phyloP scores from a whole-genome alignment of 2,329 filamentous ascomycete species.

The Beauveria caledonica region DNA sequence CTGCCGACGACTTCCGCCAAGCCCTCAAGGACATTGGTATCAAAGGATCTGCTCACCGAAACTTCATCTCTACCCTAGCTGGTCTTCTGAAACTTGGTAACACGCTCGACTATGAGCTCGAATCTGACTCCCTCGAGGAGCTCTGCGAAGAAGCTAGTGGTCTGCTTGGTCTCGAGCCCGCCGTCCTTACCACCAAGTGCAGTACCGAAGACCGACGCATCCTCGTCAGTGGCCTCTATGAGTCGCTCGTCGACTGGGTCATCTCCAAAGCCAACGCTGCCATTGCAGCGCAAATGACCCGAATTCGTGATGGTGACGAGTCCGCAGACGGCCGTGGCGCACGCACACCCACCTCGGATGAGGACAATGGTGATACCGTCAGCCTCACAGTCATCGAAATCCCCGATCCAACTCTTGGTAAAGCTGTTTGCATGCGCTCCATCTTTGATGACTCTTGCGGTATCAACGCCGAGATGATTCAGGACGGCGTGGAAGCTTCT shows the following conservation, averaged over 20 bases:
- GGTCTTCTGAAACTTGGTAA: conserved; percentile 88
- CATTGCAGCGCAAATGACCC: conserved; percentile 67
- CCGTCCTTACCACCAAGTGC: conserved; percentile 69
- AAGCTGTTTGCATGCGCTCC: conserved; percentile 79
- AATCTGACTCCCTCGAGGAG: conserved; percentile 75
- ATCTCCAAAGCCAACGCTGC: conserved; percentile 80
- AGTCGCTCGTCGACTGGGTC: conserved; percentile 91
- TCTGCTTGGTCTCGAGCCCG: conserved; percentile 78
- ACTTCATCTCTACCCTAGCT: conserved; percentile 77
- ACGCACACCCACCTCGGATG: conserved; percentile 57
- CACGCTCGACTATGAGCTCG: conserved; percentile 74
- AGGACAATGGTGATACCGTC: conserved; percentile 74
- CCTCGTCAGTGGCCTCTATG: conserved; percentile 80
- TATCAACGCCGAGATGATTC: conserved; percentile 96
- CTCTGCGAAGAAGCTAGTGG: conserved; percentile 85
- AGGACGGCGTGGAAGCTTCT: conserved; percentile 76
- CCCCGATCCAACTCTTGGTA: conserved; percentile 70
- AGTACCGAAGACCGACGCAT: conserved; percentile 77
- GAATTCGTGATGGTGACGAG: conserved; percentile 56
- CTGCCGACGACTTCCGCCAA: conserved; percentile 85
- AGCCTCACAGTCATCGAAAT: conserved; percentile 84
- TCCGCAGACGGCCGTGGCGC: conserved; percentile 56
- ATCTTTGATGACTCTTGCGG: conserved; percentile 89
- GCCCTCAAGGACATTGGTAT: conserved; percentile 89
- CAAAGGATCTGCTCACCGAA: conserved; percentile 73